These are phyloP conservation scores for Geotrichum ghanense DNA, from an alignment of 805 yeast species.

Conservation along the genomic window DNA sequence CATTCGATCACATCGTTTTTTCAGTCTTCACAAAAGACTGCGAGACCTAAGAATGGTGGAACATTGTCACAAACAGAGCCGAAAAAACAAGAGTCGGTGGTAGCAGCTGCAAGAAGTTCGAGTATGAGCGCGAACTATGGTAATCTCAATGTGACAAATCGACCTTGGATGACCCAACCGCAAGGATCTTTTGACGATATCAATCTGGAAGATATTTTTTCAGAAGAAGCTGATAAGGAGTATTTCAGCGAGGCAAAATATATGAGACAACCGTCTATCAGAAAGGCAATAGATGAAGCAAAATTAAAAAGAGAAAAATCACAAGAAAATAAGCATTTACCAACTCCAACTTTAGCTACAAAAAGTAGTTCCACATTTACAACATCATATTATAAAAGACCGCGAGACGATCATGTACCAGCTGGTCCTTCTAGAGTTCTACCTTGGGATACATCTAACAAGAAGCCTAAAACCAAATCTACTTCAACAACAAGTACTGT, in stretches of 20 bases:
- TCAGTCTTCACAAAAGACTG: neutral
- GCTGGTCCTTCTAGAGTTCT: neutral
- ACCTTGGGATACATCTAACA: constrained; percentile 1
- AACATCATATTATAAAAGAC: neutral
- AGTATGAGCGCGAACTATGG: neutral
- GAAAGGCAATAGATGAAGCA: neutral
- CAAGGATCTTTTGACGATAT: neutral
- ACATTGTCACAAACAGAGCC: too few species aligned
- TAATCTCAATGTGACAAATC: neutral
- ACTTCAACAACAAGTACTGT: neutral
- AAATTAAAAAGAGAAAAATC: neutral
- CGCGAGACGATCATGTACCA: neutral
- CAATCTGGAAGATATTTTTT: neutral
- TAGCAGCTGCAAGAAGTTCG: neutral
- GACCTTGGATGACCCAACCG: neutral
- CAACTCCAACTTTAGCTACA: neutral
- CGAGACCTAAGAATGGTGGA: neutral
- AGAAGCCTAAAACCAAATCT: neutral
- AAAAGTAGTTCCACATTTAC: neutral
- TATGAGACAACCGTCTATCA: neutral
- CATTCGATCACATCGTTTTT: neutral
- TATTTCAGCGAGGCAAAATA: neutral
- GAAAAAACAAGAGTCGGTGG: too few species aligned
- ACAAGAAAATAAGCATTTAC: too few species aligned
- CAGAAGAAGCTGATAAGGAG: neutral